phyloP scores from a whole-genome alignment of 108 stramenopile genomes.

The Seminavis robusta region DNA sequence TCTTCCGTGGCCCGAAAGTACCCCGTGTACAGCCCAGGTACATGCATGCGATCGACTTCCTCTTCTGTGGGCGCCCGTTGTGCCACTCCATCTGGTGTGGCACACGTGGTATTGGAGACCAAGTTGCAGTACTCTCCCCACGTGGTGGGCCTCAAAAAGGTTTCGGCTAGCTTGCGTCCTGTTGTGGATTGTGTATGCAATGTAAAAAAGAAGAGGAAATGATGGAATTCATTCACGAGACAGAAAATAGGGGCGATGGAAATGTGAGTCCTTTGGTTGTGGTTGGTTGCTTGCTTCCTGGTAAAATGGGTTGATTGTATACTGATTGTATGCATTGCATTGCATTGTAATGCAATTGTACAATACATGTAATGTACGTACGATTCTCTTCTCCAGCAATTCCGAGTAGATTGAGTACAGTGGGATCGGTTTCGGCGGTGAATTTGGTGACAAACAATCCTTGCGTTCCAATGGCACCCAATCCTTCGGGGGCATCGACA shows the following conservation, averaged over 20 bases:
- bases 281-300: too few species aligned
- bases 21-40: conserved; percentile 23
- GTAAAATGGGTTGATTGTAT: too few species aligned
- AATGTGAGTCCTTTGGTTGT: too few species aligned
- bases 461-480: conserved; percentile 21
- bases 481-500: conserved; percentile 15
- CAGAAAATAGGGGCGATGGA: too few species aligned
- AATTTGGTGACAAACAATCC: conserved; percentile 20
- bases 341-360: too few species aligned
- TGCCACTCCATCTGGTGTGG: conserved; percentile 17
- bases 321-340: too few species aligned
- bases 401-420: conserved; percentile 21
- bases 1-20: conserved; percentile 26
- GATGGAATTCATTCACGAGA: too few species aligned
- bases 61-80: conserved; percentile 11
- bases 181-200: too few species aligned
- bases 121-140: conserved; percentile 40
- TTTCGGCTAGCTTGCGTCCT: conserved; percentile 27
- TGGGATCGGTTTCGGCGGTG: conserved; percentile 12
- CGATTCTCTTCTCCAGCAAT: conserved; percentile 22
- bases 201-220: too few species aligned
- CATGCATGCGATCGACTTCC: conserved; percentile 7
- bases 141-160: conserved; percentile 30
- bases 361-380: too few species aligned
- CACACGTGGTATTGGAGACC: conserved; percentile 23